Percentiles rank a stretch among this genome's conserved stretches.
Conservation (phyloP, 2,329 filamentous ascomycete species). For the Trichoderma atroviride region DNA sequence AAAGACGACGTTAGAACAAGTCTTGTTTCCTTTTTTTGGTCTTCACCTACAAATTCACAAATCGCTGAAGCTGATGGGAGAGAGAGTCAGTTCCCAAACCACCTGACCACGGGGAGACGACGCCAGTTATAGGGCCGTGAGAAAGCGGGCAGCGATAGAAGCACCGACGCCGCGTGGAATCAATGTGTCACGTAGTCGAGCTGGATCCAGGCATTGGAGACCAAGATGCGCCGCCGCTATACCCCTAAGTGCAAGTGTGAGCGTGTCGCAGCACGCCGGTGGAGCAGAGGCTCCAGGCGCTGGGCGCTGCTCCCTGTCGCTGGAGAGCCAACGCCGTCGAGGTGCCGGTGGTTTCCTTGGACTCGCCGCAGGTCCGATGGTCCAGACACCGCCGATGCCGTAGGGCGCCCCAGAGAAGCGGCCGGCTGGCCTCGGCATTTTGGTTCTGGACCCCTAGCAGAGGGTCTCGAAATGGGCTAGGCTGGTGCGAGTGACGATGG, state of each 20-base stretch:
- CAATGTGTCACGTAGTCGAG: slow-evolving; percentile 21
- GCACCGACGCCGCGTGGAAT: not conserved
- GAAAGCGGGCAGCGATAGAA: not conserved
- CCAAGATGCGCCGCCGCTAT: slow-evolving; percentile 42
- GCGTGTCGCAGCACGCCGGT: slow-evolving; percentile 38
- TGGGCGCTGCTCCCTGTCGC: not conserved
- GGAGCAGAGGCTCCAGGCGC: slow-evolving; percentile 14
- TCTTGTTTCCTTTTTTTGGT: not conserved
- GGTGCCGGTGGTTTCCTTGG: slow-evolving; percentile 3
- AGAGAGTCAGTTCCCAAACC: not conserved
- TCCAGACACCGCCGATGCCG: slow-evolving; percentile 4
- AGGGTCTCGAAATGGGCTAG: slow-evolving; percentile 15
- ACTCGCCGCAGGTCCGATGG: not conserved
- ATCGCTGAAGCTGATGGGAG: not conserved
- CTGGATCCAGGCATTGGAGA: slow-evolving; percentile 15
- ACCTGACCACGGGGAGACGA: slow-evolving; percentile 13
- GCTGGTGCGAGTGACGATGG: not conserved
- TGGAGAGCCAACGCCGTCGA: slow-evolving; percentile 1
- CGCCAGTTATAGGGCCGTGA: slow-evolving; percentile 15
- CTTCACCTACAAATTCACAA: not conserved
- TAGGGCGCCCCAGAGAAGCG: slow-evolving; percentile 9
- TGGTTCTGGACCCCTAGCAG: slow-evolving; percentile 5
- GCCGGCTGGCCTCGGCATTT: slow-evolving; percentile 28
- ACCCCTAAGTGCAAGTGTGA: slow-evolving; percentile 60
- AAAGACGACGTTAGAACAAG: not conserved